Evolutionary conservation across 202 grass and related monocot genomes (phyloP), one percentile per base, ranked within the genome.

Genomic region (Cymbopogon flexuosus): DNA sequence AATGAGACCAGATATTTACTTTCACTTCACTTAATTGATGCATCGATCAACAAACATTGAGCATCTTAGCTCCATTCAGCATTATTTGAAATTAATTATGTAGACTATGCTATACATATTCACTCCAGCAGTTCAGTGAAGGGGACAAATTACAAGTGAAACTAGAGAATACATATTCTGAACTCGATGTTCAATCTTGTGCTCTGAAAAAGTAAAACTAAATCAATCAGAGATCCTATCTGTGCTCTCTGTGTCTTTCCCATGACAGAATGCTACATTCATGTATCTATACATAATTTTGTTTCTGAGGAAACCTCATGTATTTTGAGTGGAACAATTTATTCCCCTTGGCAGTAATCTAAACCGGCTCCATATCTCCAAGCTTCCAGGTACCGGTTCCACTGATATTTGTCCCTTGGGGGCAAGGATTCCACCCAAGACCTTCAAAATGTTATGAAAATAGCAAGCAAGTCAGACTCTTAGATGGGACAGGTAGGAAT

Each of bases 321-420:
- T 77, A 9, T 86, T 68, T 11, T 14, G n/a, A 24, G 31, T 34
- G 40, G 67, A 54, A 49, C 16, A 52, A 31, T 36, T 73, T 80
- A 93, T 39, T 90, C 65, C 3, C n/a, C 79, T 75, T 90, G 88
- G 24, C 79, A 73, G 62, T 99, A 99, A 81, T 99, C 96, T 91
- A 99, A 90, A 62, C 96, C 92, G 43, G 88, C 85, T 80, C 96
- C 96, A 79, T 95, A 99, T 75, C 94, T 89, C 96, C 96, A 98
- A 65, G 88, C 92, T 86, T 98, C 95, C 63, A 99, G 81, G 70
- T 93, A 86, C 13, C 90, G 87, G 59, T 54, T 89, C 90, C 96
- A 99, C 37, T 86, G 47, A 81, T 95, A 99, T 70, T 81, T 95
- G 12, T 90, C 78, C 88, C 69, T 90, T 65, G 66, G 65, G 13